Base-by-base conservation (phyloP, 208 protist species). In the Acanthamoeba comandoni region DNA sequence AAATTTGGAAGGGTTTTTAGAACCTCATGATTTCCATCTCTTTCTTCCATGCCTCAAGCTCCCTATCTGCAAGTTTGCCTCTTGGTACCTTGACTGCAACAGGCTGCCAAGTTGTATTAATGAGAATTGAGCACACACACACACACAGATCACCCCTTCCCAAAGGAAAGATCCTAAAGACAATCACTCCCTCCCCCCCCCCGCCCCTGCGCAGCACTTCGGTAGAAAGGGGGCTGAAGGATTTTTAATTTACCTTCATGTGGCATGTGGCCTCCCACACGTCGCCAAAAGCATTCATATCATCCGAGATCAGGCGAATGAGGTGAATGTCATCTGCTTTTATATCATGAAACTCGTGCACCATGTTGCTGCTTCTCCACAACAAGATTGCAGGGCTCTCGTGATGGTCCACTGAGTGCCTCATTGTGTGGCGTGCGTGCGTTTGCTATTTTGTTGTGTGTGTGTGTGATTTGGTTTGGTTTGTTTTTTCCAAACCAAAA, bases 21-120 rank as follows among this genome's bases (percentile, higher is more conserved):
- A 24, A 87, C 79, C 79, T 87, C 79, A 87, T 87, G 53, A 87
- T 69, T 52, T 87, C 79, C 79, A 87, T 87, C 55, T 87, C 79
- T 87, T 64, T 31, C 49, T 39, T 17, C 79, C 79, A 87, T 9
- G 52, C 51, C 9, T 69, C 31, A 53, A 87, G 39, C 22, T 87
- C 79, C 13, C 69, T 55, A 53, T 87, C 49, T 29, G 79, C 58
- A 29, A 87, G 24, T 22, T 26, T 7, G 22, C 69, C 57, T 22
- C 53, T 64, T n/a, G 79, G 79, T 53, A 87, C 62, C 15, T 87
- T 87, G 31, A 87, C 79, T 2, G 79, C 79, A 9, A 87, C 79
- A 29, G 79, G 79, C 79, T 82, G 71, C n/a, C 8, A 19, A 48
- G 0, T 8, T 29, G n/a, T 15, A 52, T 26, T 1, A 64, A 64